Conservation (phyloP, 495 filamentous ascomycete genomes). For the Penicillium coprophilum region DNA sequence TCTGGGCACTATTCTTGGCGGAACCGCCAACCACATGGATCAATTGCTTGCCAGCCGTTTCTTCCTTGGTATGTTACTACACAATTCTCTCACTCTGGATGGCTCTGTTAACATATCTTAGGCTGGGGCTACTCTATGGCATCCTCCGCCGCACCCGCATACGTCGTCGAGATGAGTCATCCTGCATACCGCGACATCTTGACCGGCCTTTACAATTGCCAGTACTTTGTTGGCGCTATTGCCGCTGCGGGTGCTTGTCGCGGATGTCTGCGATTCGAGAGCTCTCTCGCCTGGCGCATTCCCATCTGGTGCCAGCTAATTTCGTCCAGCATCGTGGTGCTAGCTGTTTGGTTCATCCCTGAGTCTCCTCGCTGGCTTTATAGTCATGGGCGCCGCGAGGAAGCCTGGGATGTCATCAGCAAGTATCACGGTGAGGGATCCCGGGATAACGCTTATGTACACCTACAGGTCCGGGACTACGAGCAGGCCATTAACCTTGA, state of each 20-base stretch:
- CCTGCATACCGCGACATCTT: conserved; percentile 65
- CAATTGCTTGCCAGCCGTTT: conserved; percentile 71
- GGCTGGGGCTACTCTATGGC: conserved; percentile 68
- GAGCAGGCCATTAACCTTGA: conserved; percentile 50
- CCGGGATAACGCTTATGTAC: conserved; percentile 47
- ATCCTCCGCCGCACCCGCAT: conserved; percentile 65
- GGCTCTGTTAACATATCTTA: conserved; percentile 2
- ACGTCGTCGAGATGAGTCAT: conserved; percentile 71
- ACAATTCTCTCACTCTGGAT: background rate
- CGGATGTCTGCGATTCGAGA: conserved; percentile 31
- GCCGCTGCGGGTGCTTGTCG: conserved; percentile 32
- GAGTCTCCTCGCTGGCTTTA: conserved; percentile 42
- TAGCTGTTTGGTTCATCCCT: conserved; percentile 12
- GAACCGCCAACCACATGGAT: conserved; percentile 38
- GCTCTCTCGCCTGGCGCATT: conserved; percentile 53
- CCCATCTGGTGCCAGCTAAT: conserved; percentile 63
- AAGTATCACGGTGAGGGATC: conserved; percentile 58
- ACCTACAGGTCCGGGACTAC: conserved; percentile 56
- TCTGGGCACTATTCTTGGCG: conserved; percentile 57
- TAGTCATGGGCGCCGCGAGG: conserved; percentile 50
- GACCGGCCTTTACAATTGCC: conserved; percentile 56
- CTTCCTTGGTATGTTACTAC: conserved; percentile 42
- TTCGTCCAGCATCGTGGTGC: conserved; percentile 40
- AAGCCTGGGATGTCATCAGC: conserved; percentile 46
- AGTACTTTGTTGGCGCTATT: conserved; percentile 54